A percentile compares a stretch with the other conserved stretches of the same genome.
Conservation (phyloP, 2,329 filamentous ascomycete genomes). For the Onygenales sp. region DNA sequence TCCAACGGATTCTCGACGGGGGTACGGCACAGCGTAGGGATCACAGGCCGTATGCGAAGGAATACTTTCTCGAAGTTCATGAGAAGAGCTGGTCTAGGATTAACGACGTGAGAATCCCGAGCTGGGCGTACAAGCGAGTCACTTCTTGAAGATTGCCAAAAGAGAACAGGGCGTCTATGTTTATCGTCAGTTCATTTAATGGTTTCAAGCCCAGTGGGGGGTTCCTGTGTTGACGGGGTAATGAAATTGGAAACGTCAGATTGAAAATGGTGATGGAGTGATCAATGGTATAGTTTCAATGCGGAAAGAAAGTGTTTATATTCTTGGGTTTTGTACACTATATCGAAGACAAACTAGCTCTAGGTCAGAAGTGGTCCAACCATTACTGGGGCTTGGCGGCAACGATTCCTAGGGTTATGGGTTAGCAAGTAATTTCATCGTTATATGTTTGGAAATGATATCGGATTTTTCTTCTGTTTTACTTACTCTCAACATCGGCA, state of each 20-base stretch:
- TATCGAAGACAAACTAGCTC: constrained; percentile 2
- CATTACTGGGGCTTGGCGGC: constrained; percentile 13
- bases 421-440: constrained; percentile 10
- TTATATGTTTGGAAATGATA: background rate
- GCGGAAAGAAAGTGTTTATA: constrained; percentile 5
- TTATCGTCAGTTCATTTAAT: too few relatives aligned
- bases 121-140: too few relatives aligned
- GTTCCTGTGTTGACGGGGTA: background rate
- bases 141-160: too few relatives aligned
- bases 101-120: too few relatives aligned
- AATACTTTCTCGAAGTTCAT: too few relatives aligned
- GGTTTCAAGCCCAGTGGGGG: background rate
- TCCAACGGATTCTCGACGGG: too few relatives aligned
- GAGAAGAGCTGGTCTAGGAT: too few relatives aligned
- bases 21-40: too few relatives aligned
- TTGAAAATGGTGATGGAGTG: background rate
- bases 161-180: too few relatives aligned
- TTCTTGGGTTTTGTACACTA: constrained; percentile 10
- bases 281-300: background rate
- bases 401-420: constrained; percentile 9
- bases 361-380: constrained; percentile 1
- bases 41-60: too few relatives aligned
- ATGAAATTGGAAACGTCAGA: background rate
- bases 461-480: background rate
- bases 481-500: constrained; percentile 86